Percentiles rank a stretch among this genome's conserved stretches.
These are phyloP conservation scores for Penicillium psychrofluorescens DNA, from an alignment of 495 filamentous ascomycete genomes.

Conservation along the genomic window DNA sequence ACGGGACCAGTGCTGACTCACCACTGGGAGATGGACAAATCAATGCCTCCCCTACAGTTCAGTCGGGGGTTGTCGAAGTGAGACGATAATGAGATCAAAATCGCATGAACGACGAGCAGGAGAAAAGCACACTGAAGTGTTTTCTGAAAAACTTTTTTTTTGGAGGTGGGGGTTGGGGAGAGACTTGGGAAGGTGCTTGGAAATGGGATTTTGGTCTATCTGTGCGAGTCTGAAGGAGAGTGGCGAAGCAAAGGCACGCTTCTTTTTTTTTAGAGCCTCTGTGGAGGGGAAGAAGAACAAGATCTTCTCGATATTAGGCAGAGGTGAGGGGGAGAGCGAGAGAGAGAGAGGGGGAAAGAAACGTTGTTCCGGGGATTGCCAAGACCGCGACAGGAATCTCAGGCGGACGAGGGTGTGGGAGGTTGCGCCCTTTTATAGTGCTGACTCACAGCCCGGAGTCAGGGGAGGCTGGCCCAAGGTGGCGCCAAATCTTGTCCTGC, in stretches of 20 bases:
- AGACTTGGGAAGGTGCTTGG: too few relatives aligned
- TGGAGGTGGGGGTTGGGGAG: not conserved
- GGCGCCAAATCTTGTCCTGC: not conserved
- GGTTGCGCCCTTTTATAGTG: constrained; percentile 43
- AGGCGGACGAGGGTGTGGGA: constrained; percentile 29
- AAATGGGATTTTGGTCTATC: constrained; percentile 28
- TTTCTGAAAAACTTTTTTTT: constrained; percentile 25
- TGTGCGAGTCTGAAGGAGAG: constrained; percentile 16
- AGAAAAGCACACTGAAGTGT: constrained; percentile 43
- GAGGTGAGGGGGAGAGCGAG: constrained; percentile 12
- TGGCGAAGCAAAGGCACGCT: constrained; percentile 9
- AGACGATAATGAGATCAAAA: constrained; percentile 7
- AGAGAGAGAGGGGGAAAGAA: constrained; percentile 17
- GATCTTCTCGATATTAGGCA: constrained; percentile 12
- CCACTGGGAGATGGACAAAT: constrained; percentile 92
- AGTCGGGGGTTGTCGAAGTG: constrained; percentile 5
- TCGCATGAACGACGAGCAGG: constrained; percentile 5
- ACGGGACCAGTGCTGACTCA: constrained; percentile 12
- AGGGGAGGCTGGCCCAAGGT: constrained; percentile 21
- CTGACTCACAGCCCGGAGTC: constrained; percentile 31
- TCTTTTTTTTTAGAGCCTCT: not conserved
- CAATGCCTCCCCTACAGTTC: constrained; percentile 85
- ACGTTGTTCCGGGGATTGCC: constrained; percentile 36
- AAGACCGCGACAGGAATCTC: constrained; percentile 40
- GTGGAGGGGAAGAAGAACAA: not conserved